Percentiles rank a stretch among this genome's conserved stretches.
These are phyloP conservation scores for Suhomyces bolitotheri DNA, from an alignment of 1,139 yeast species.

Conservation along the genomic window DNA sequence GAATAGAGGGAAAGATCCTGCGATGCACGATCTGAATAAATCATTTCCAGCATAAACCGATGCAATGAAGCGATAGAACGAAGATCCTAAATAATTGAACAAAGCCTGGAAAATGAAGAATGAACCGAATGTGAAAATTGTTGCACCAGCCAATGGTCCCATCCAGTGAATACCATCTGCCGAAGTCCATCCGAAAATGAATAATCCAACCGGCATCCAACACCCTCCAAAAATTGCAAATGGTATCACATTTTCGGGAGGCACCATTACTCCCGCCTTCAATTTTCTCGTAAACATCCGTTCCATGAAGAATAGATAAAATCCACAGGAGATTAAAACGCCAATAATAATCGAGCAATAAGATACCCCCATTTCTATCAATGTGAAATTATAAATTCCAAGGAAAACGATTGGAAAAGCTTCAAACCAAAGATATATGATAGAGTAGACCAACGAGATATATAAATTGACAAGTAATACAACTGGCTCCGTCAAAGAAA, in stretches of 20 bases:
- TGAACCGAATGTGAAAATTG: conserved; percentile 36
- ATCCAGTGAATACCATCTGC: conserved; percentile 42
- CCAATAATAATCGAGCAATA: conserved; percentile 50
- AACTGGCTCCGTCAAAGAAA: conserved; percentile 45
- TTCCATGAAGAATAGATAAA: conserved; percentile 26
- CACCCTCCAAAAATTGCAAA: conserved; percentile 44
- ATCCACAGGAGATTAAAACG: conserved; percentile 26
- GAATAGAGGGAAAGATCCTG: conserved; percentile 64
- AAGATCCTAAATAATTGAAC: conserved; percentile 34
- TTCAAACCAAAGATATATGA: conserved; percentile 59
- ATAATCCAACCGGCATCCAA: conserved; percentile 44
- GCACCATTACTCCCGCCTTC: conserved; percentile 22
- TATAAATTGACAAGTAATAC: conserved; percentile 50
- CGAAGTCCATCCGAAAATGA: conserved; percentile 54
- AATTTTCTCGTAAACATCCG: conserved; percentile 26
- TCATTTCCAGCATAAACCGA: conserved; percentile 61
- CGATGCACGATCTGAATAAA: conserved; percentile 52
- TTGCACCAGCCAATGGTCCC: conserved; percentile 43
- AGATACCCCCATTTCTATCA: conserved; percentile 48
- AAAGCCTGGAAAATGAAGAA: conserved; percentile 43
- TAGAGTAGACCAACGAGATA: conserved; percentile 53
- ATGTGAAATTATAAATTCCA: conserved; percentile 45
- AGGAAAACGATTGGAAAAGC: conserved; percentile 58
- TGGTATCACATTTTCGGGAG: conserved; percentile 44
- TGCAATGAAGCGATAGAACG: conserved; percentile 47